Evolutionary conservation across 208 protist species (phyloP), one percentile per base, ranked within the genome.

Genomic region (Crithidia brevicula): DNA sequence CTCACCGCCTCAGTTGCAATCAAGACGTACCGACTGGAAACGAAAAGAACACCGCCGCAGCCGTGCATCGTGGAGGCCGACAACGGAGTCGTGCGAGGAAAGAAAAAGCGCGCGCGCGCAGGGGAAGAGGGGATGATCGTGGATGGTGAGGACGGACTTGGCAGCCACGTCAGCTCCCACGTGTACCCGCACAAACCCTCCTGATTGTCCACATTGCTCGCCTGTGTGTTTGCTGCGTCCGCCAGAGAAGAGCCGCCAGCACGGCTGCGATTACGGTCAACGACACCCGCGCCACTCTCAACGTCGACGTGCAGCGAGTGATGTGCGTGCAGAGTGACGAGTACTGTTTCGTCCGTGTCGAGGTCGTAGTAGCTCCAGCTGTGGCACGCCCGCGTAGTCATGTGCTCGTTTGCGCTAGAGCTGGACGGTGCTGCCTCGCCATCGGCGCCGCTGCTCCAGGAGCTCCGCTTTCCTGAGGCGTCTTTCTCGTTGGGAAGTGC

Each of bases 11-110:
- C 60, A n/a, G 81, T 70, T 49, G 61, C 52, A 16, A 91, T 53
- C n/a, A 91, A 65, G 18, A 86, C 79, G 28, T 86, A 74, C 16
- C 82, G 74, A 22, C 82, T 74, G 25, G 70, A 82, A 43, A 80
- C 6, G 51, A 91, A 88, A 8, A 84, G 11, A 52, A 91, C 64
- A 15, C 85, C 85, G 6, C 77, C 64, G 4, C 49, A 51, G 30
- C 64, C 75, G 6, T 34, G 40, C 23, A 67, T 16, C 16, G 69
- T 75, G 4, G 59, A 47, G 27, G 0, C 28, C 27, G 62, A 18
- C 28, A 66, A 63, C 2, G 56, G 54, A 4, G 53, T 43, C 9
- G 61, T 38, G 10, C 61, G 52, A 13, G 54, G 50, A 15, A 69
- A 69, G n/a, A n/a, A 40, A 28, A 75, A 75, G 36, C 54, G 61